Conservation (phyloP, 371 early-diverging fungal genomes). For the Mucor lusitanicus region DNA sequence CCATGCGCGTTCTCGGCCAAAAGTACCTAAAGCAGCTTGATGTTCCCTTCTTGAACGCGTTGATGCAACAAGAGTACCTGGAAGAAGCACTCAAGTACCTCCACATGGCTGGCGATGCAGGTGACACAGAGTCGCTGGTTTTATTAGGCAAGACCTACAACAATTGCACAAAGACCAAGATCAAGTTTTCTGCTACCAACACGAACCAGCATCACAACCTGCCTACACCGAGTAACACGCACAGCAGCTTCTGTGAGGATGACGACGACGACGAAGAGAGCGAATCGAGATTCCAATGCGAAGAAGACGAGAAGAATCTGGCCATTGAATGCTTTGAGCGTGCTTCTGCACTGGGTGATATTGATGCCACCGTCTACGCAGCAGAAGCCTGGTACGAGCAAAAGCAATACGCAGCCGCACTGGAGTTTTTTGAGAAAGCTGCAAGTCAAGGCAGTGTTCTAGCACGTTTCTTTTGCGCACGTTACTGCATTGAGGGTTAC, state of each 20-base stretch:
- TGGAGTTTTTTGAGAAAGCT: conserved; percentile 43
- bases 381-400: conserved; percentile 50
- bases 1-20: conserved; percentile 20
- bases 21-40: conserved; percentile 15
- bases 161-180: conserved; percentile 26
- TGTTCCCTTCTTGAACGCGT: conserved; percentile 7
- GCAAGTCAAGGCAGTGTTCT: conserved; percentile 38
- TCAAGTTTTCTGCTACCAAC: conserved; percentile 15
- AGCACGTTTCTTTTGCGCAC: conserved; percentile 46
- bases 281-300: conserved; percentile 21
- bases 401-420: conserved; percentile 46
- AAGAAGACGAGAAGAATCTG: conserved; percentile 33
- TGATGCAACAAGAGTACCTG: conserved; percentile 25
- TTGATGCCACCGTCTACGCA: conserved; percentile 45
- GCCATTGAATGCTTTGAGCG: conserved; percentile 42
- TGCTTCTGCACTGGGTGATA: conserved; percentile 39
- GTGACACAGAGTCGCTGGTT: conserved; percentile 43
- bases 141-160: conserved; percentile 30
- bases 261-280: conserved; percentile 15
- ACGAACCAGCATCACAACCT: not conserved
- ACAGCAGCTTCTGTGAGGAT: conserved; percentile 4
- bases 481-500: conserved; percentile 39
- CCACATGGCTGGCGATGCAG: conserved; percentile 38
- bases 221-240: conserved; percentile 19
- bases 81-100: conserved; percentile 36